phyloP scores from a whole-genome alignment of 495 filamentous ascomycete genomes.

The Tuber indicum region DNA sequence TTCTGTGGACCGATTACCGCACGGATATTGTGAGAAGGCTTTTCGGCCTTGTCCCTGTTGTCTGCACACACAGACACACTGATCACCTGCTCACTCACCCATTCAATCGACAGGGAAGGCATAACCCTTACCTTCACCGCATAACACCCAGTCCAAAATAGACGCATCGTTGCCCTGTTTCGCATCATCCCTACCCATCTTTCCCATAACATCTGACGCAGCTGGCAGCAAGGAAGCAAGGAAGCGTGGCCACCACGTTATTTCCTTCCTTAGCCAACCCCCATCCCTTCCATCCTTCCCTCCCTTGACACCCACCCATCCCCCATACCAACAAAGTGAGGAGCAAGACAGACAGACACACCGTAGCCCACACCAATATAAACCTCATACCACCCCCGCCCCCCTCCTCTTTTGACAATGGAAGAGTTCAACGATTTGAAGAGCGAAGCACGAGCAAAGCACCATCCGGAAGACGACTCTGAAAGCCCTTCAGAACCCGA shows the following conservation, averaged over 20 bases:
- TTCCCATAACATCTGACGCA: not conserved
- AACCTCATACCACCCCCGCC: not conserved
- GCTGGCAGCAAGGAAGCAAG: not conserved
- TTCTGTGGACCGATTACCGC: not conserved
- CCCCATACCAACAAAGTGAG: not conserved
- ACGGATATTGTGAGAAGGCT: not conserved
- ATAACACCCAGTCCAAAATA: not conserved
- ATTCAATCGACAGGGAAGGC: not conserved
- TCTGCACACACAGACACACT: not conserved
- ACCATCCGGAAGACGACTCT: constrained; percentile 39
- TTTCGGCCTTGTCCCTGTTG: not conserved
- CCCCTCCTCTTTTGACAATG: constrained; percentile 25
- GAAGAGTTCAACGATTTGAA: constrained; percentile 36
- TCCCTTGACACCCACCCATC: not conserved
- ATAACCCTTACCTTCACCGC: not conserved
- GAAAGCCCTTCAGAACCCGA: constrained; percentile 23
- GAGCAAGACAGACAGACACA: not conserved
- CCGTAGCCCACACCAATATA: not conserved
- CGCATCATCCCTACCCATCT: constrained; percentile 2
- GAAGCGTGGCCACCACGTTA: not conserved
- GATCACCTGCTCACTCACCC: not conserved
- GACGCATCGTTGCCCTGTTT: not conserved
- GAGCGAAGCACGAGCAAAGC: constrained; percentile 23
- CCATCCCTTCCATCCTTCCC: constrained; percentile 42
- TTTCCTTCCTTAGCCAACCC: constrained; percentile 12